Evolutionary conservation across 2,329 filamentous ascomycete species (phyloP).

Genomic region (Colletotrichum destructivum): DNA sequence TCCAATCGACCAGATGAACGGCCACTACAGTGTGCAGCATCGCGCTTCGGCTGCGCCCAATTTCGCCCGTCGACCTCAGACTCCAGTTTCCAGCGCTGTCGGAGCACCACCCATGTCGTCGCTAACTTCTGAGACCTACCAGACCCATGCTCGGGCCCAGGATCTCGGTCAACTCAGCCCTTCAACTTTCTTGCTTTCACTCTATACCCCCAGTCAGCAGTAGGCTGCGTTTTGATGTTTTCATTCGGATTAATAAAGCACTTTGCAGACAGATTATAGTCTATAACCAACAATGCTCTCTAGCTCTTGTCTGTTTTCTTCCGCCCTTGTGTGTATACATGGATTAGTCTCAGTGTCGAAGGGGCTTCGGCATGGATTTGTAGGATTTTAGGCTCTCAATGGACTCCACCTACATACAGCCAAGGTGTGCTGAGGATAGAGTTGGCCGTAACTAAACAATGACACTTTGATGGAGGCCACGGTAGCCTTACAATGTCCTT

Average conservation of each 20-base stretch:
- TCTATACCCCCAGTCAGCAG: conserved; percentile 41
- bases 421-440: background rate
- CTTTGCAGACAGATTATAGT: conserved; percentile 17
- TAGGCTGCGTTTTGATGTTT: conserved; percentile 36
- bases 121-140: background rate
- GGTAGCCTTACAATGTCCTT: background rate
- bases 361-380: conserved; percentile 1
- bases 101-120: background rate
- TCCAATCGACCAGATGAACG: background rate
- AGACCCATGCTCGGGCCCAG: background rate
- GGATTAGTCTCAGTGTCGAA: conserved; percentile 18
- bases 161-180: background rate
- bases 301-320: background rate
- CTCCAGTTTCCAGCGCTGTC: background rate
- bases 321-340: background rate
- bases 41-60: background rate
- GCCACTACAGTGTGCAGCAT: background rate
- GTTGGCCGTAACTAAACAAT: background rate
- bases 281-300: conserved; percentile 28
- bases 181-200: conserved; percentile 25
- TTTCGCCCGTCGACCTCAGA: background rate
- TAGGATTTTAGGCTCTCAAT: conserved; percentile 7
- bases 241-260: conserved; percentile 24
- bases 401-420: background rate
- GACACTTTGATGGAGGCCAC: too few relatives aligned